Evolutionary conservation across 371 early-diverging fungal genomes (phyloP), one percentile per base, ranked within the genome.

Genomic region (Coemansia sp.): DNA sequence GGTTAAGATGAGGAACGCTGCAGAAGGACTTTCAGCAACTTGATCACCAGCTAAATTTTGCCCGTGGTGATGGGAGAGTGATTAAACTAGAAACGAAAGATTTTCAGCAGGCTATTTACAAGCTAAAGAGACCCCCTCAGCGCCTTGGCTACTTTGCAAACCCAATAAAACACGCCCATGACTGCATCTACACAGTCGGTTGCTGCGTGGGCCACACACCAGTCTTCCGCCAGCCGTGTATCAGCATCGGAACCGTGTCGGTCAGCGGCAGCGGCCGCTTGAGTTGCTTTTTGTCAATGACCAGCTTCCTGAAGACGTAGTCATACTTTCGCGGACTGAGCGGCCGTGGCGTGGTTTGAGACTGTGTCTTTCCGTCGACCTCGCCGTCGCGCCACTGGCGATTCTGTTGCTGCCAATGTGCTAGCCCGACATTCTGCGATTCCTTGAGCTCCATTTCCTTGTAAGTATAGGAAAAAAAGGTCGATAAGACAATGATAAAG

Each of bases 191-290:
- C 36, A 7, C 3, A 34, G n/a, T 7, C 14, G 52, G 33, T 16
- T 52, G 52, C 3, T 52, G 34, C n/a, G 33, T 52, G n/a, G 52
- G 52, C 52, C 52, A 72, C 16, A 63, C 37, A 1, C 72, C 72
- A 0, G 64, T 46, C 39, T 62, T 46, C 33, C 67, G 67, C 72
- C 72, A 72, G 7, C 72, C 72, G 14, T 59, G 36, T 0, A 72
- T 56, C 11, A 72, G 58, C 40, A 72, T 59, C 8, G 59, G 60
- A 18, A 72, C 63, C 36, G 52, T 55, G 12, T 72, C 68, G 10
- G 55, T 31, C 24, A 72, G 54, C 6, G 68, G 68, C 5, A 72
- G 54, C 4, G 72, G 68, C 7, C 50, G 37, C 53, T 67, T 72
- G 33, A 67, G 50, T 8, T 62, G 63, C 14, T 48, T 34, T 24